Evolutionary conservation across 306 rosid genomes (phyloP), one percentile per base, ranked within the genome.

Genomic region (Cicer yamashitae): DNA sequence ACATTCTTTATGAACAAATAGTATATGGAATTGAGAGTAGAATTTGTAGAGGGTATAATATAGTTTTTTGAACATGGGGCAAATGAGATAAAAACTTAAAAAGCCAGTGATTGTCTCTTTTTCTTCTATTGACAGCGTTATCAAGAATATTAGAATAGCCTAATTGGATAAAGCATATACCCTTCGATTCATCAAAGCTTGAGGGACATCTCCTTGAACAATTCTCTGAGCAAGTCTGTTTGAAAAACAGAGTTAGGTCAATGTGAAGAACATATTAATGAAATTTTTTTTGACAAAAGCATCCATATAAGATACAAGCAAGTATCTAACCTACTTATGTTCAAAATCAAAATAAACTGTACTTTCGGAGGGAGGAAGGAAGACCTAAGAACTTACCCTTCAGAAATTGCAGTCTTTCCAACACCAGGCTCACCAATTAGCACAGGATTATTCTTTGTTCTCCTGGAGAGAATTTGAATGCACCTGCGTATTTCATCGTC

Each of bases 341-440:
- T 46, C 58, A 54, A 61, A 14, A 56, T 43, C 30, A 38, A 57
- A 62, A 65, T 68, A 67, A 74, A 13, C 41, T 8, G 70, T 39
- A 84, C 38, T 57, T 48, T 40, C 37, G 52, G 61, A 11, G 20
- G 59, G 50, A 82, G 17, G 64, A 80, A 48, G 63, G 63, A 80
- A 50, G 64, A 50, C 56, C 70, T 18, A 6, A 74, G 48, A 51
- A 59, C 91, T 84, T 86, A 92, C 99, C 99, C 99, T 87, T 94
- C 99, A 48, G 99, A 94, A 75, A 94, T 89, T 10, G 99, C 99
- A 73, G 99, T 94, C 85, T 94, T 94, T 46, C 99, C 99, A 46
- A 94, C 99, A 76, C 99, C 99, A 60, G 99, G 99, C 91, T 94
- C 99, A 53, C 99, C 99, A 70, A 94, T 94, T 45, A 94, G 87